Conservation (phyloP, 73 alveolate species). For the Loxodes magnus region DNA sequence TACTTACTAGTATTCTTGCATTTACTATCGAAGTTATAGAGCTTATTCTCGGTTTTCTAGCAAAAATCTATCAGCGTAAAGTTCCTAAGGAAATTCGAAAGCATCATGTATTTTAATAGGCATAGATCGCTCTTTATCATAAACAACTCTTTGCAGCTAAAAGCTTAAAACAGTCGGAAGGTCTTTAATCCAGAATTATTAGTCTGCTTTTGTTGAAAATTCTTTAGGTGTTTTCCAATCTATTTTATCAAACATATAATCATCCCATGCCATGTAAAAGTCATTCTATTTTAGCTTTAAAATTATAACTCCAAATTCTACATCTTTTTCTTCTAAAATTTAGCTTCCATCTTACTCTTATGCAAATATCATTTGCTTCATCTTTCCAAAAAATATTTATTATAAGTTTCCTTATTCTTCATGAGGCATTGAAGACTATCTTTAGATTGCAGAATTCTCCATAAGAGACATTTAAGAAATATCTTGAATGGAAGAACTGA, state of each 20-base stretch:
- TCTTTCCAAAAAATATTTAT: too few species aligned
- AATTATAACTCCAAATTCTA: constrained; percentile 26
- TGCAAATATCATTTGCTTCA: background rate
- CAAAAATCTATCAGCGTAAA: constrained; percentile 58
- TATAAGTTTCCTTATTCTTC: too few species aligned
- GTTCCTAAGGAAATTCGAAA: constrained; percentile 52
- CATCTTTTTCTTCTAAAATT: constrained; percentile 17
- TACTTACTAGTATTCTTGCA: constrained; percentile 13
- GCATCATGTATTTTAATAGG: constrained; percentile 34
- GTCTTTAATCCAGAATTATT: constrained; percentile 35
- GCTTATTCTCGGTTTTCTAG: constrained; percentile 24
- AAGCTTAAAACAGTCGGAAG: constrained; percentile 48
- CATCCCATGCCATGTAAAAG: constrained; percentile 65
- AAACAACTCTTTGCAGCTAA: constrained; percentile 48
- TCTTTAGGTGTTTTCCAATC: constrained; percentile 38
- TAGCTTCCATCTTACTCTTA: background rate
- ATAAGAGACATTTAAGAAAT: too few species aligned
- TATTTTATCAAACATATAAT: constrained; percentile 13
- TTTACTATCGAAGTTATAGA: constrained; percentile 29
- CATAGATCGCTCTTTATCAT: constrained; percentile 22
- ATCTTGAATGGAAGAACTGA: constrained; percentile 6
- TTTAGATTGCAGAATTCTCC: too few species aligned
- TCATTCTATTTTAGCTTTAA: constrained; percentile 33
- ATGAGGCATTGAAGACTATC: too few species aligned
- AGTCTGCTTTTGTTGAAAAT: constrained; percentile 28